These are phyloP conservation scores for Russula olivacea DNA, from an alignment of 768 basidiomycete species.

Conservation along the genomic window DNA sequence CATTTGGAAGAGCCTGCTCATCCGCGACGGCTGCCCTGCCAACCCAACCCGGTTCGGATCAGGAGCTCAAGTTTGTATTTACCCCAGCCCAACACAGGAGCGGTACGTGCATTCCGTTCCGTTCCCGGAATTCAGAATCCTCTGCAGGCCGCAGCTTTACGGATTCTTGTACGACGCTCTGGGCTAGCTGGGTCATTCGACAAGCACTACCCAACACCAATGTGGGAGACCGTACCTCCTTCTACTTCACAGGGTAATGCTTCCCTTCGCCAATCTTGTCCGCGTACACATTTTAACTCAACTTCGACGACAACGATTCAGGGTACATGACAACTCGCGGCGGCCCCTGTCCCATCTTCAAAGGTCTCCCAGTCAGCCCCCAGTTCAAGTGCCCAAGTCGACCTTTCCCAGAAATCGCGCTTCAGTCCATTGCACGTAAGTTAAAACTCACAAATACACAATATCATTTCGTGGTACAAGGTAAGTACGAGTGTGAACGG, in stretches of 20 bases:
- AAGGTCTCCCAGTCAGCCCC: no score
- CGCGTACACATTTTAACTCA: background rate
- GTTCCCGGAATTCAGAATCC: background rate
- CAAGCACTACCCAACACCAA: conserved; percentile 22
- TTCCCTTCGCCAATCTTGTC: conserved; percentile 1
- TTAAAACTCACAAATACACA: no score
- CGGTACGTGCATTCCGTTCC: conserved; percentile 28
- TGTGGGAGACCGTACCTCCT: conserved; percentile 16
- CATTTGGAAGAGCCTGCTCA: no score
- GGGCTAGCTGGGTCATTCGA: conserved; percentile 40
- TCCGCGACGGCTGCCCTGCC: no score
- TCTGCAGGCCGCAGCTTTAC: conserved; percentile 32
- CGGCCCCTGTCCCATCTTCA: conserved; percentile 36
- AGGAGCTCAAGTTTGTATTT: conserved; percentile 33
- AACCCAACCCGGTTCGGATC: conserved; percentile 12
- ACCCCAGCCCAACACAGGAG: conserved; percentile 41
- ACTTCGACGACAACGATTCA: conserved; percentile 31
- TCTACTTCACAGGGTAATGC: conserved; percentile 32
- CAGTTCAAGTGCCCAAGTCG: no score
- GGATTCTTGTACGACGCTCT: conserved; percentile 35
- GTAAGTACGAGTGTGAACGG: no score
- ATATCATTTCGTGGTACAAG: no score
- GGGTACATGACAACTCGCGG: conserved; percentile 34
- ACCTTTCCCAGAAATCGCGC: no score
- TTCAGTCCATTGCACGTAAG: no score